Conservation (phyloP, 2,329 filamentous ascomycete genomes). For the Dactylellina parvicollis region DNA sequence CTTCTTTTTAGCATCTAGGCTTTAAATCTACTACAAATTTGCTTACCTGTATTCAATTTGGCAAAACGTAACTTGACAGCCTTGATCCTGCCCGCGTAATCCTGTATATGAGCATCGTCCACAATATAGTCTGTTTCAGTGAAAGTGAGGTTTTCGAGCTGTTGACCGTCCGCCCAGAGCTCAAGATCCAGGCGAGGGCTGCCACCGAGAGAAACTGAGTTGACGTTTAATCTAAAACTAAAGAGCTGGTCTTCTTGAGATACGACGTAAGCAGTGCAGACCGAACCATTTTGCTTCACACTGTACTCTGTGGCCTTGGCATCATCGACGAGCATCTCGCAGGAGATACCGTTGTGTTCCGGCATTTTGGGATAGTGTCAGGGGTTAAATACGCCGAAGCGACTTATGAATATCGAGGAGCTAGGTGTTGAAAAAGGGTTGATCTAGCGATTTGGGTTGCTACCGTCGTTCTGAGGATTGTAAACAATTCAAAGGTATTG, state of each 20-base stretch:
- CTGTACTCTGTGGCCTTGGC: conserved; percentile 24
- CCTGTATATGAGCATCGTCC: conserved; percentile 27
- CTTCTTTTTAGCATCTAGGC: background rate
- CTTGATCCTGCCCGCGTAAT: conserved; percentile 11
- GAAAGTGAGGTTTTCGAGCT: conserved; percentile 28
- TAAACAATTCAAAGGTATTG: no score
- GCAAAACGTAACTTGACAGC: conserved; percentile 32
- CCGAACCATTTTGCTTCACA: background rate
- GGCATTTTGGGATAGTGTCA: conserved; percentile 16
- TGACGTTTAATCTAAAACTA: conserved; percentile 22
- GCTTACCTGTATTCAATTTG: conserved; percentile 27
- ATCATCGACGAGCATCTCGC: conserved; percentile 6
- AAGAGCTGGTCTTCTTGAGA: conserved; percentile 25
- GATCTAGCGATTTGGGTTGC: background rate
- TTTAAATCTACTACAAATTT: background rate
- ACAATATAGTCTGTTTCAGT: conserved; percentile 19
- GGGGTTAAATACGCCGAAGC: no score
- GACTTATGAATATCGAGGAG: no score
- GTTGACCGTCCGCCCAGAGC: conserved; percentile 40
- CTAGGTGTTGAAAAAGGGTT: no score
- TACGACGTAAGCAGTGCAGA: conserved; percentile 12
- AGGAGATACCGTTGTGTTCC: conserved; percentile 25
- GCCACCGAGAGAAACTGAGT: background rate
- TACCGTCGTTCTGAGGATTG: no score
- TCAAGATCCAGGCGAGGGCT: conserved; percentile 28